Conservation (phyloP, 225 moss, liverwort and hornwort species). For the Asterella californica region DNA sequence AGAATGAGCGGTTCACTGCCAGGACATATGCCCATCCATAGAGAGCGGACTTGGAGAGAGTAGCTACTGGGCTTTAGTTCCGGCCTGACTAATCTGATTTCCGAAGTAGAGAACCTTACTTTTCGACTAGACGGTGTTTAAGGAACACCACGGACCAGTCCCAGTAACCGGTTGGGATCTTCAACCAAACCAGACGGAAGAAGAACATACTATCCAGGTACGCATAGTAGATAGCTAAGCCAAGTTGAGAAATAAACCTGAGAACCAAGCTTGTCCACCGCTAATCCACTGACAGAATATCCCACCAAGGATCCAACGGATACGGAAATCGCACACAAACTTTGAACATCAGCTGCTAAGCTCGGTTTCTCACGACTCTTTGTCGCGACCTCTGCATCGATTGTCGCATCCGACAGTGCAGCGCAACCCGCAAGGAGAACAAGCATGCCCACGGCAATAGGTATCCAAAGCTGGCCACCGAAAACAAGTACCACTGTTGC, state of each 20-base stretch:
- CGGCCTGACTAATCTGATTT: background rate
- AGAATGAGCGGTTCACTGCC: conserved; percentile 27
- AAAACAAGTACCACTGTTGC: conserved; percentile 52
- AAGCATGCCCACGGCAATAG: conserved; percentile 68
- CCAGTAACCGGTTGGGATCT: background rate
- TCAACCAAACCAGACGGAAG: background rate
- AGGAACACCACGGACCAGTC: background rate
- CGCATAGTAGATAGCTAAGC: background rate
- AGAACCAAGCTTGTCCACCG: conserved; percentile 67
- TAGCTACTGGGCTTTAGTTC: background rate
- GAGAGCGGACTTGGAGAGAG: background rate
- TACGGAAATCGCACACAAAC: conserved; percentile 53
- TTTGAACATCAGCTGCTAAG: conserved; percentile 78
- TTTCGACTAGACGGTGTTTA: background rate
- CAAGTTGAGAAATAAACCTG: conserved; percentile 48
- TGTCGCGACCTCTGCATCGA: conserved; percentile 85
- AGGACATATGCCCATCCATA: conserved; percentile 10
- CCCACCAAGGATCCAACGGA: conserved; percentile 79
- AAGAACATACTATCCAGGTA: background rate
- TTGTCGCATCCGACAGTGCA: conserved; percentile 88
- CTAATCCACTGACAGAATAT: conserved; percentile 63
- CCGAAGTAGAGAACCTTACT: background rate
- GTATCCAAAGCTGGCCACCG: conserved; percentile 77
- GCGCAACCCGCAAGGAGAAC: conserved; percentile 48
- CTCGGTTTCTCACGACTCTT: conserved; percentile 80